These are phyloP conservation scores for Rhynchosporium agropyri DNA, from an alignment of 2,329 filamentous ascomycete species.

Conservation along the genomic window DNA sequence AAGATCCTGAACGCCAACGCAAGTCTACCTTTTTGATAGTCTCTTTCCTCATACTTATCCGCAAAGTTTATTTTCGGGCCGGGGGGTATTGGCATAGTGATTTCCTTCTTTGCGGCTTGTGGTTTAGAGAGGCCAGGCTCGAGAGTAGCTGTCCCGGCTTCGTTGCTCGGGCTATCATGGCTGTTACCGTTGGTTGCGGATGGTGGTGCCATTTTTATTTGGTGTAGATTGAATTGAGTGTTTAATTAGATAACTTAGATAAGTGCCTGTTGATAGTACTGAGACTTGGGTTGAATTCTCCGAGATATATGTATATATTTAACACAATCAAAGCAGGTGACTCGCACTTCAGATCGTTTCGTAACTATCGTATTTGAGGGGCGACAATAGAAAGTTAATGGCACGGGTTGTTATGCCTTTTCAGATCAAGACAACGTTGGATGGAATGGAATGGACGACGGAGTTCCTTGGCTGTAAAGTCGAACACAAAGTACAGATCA, in stretches of 20 bases:
- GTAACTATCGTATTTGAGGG: neutral
- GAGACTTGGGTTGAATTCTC: too few species aligned
- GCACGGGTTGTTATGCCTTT: neutral
- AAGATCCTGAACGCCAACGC: conserved; percentile 53
- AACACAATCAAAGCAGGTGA: too few species aligned
- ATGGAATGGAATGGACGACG: neutral
- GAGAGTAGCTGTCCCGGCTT: conserved; percentile 25
- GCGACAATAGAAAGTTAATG: neutral
- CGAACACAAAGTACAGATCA: neutral
- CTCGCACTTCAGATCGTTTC: too few species aligned
- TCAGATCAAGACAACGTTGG: neutral
- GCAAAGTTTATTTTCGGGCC: conserved; percentile 30
- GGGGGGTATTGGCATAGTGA: conserved; percentile 18
- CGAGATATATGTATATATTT: too few species aligned
- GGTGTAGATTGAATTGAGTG: neutral
- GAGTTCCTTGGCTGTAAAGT: neutral
- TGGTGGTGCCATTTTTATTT: conserved; percentile 33
- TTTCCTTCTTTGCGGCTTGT: conserved; percentile 23
- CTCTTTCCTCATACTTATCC: conserved; percentile 43
- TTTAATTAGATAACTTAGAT: too few species aligned
- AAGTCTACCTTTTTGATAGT: conserved; percentile 48
- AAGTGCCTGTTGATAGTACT: too few species aligned
- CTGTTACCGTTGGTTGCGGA: conserved; percentile 25
- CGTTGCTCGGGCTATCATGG: neutral
- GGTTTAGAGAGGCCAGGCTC: conserved; percentile 32